Evolutionary conservation across 192 early-diverging fungal species (phyloP).

Genomic region (Umbelopsis vinacea): DNA sequence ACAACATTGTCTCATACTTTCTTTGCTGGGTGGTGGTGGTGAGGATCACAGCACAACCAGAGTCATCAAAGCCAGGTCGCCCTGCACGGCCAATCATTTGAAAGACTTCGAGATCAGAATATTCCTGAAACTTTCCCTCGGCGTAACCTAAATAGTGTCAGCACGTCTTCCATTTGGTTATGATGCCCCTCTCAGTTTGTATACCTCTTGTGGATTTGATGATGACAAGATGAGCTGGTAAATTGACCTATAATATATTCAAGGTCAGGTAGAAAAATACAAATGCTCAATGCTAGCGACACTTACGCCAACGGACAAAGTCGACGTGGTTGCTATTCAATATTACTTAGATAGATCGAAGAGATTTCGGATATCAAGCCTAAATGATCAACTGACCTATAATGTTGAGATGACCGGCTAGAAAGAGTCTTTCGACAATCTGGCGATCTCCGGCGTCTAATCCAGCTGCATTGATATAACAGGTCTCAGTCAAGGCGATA

Average conservation of each 20-base stretch:
- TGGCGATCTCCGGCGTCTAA: conserved; percentile 45
- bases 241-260: conserved; percentile 53
- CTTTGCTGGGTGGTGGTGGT: conserved; percentile 48
- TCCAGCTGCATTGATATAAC: conserved; percentile 32
- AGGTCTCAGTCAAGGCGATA: not conserved
- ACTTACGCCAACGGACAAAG: conserved; percentile 69
- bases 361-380: no score
- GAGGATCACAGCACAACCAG: conserved; percentile 68
- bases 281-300: not conserved
- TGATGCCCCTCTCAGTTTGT: not conserved
- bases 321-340: conserved; percentile 67
- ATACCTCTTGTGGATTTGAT: conserved; percentile 66
- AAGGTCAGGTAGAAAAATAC: not conserved
- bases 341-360: no score
- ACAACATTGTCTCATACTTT: conserved; percentile 58
- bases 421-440: conserved; percentile 57
- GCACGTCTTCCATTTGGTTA: not conserved
- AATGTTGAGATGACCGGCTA: conserved; percentile 53
- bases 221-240: conserved; percentile 77
- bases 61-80: conserved; percentile 69
- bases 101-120: conserved; percentile 69
- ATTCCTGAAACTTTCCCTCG: conserved; percentile 49
- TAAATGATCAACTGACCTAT: conserved; percentile 40
- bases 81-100: conserved; percentile 84
- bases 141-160: conserved; percentile 42